Evolutionary conservation across 495 filamentous ascomycete genomes (phyloP).

Genomic region (Echria macrotheca): DNA sequence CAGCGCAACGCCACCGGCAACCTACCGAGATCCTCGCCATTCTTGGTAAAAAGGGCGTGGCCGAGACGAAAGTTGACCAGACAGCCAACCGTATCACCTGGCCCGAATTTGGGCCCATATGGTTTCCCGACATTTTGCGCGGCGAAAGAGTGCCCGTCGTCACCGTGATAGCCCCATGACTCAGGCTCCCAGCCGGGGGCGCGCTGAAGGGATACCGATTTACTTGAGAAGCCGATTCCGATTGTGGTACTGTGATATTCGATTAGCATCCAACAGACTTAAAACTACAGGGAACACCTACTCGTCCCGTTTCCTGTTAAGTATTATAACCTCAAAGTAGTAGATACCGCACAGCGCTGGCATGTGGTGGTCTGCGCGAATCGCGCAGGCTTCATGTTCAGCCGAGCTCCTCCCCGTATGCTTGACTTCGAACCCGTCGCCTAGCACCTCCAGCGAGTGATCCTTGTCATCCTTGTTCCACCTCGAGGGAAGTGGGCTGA

Average conservation of each 20-base stretch:
- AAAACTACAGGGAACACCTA: conserved; percentile 40
- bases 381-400: conserved; percentile 76
- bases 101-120: conserved; percentile 66
- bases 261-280: conserved; percentile 2
- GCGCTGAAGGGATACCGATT: conserved; percentile 68
- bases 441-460: conserved; percentile 63
- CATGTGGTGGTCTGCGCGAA: conserved; percentile 85
- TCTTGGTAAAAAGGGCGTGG: conserved; percentile 93
- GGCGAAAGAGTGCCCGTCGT: conserved; percentile 85
- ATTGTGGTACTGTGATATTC: conserved; percentile 57
- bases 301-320: conserved; percentile 83
- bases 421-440: conserved; percentile 72
- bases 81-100: conserved; percentile 83
- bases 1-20: not conserved
- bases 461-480: conserved; percentile 81
- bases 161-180: conserved; percentile 96
- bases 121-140: conserved; percentile 66
- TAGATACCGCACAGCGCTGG: conserved; percentile 90
- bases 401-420: conserved; percentile 46
- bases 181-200: conserved; percentile 94
- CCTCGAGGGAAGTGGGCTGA: conserved; percentile 67
- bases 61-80: conserved; percentile 87
- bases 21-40: conserved; percentile 73
- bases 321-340: conserved; percentile 90
- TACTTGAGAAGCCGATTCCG: conserved; percentile 79